phyloP scores from a whole-genome alignment of 257 asterid species.

The Plantago major region DNA sequence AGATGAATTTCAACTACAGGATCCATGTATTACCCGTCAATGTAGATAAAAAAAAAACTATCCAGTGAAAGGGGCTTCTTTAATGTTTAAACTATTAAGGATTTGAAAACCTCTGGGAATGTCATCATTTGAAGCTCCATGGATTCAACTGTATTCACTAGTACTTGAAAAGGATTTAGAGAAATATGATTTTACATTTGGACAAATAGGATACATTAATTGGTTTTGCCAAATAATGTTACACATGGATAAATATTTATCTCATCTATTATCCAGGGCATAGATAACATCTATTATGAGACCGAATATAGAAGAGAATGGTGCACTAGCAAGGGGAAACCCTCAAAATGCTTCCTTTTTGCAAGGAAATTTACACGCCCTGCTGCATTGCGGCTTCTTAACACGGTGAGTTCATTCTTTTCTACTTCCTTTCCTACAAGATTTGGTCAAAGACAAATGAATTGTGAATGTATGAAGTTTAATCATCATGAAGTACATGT shows the following conservation, averaged over 20 bases:
- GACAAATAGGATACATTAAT: conserved; percentile 3
- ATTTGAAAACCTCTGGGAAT: too few relatives aligned
- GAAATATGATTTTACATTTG: not conserved
- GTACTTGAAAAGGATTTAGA: too few relatives aligned
- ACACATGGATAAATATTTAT: conserved; percentile 3
- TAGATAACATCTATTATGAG: conserved; percentile 78
- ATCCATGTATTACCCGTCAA: too few relatives aligned
- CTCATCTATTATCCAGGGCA: conserved; percentile 37
- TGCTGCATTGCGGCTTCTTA: conserved; percentile 82
- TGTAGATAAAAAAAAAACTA: too few relatives aligned
- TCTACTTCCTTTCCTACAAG: not conserved
- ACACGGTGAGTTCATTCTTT: conserved; percentile 47
- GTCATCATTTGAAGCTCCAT: too few relatives aligned
- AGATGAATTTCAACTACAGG: too few relatives aligned
- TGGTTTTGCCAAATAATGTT: conserved; percentile 6
- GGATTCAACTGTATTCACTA: too few relatives aligned
- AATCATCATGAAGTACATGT: conserved; percentile 8
- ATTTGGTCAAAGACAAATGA: not conserved
- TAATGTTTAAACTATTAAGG: too few relatives aligned
- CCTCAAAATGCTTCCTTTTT: conserved; percentile 86
- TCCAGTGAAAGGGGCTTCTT: too few relatives aligned
- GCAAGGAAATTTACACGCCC: conserved; percentile 92
- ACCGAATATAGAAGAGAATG: conserved; percentile 94
- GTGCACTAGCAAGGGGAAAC: conserved; percentile 93
- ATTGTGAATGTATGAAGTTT: not conserved